phyloP scores from a whole-genome alignment of 768 basidiomycete genomes.

The Tephrocybe sp. region DNA sequence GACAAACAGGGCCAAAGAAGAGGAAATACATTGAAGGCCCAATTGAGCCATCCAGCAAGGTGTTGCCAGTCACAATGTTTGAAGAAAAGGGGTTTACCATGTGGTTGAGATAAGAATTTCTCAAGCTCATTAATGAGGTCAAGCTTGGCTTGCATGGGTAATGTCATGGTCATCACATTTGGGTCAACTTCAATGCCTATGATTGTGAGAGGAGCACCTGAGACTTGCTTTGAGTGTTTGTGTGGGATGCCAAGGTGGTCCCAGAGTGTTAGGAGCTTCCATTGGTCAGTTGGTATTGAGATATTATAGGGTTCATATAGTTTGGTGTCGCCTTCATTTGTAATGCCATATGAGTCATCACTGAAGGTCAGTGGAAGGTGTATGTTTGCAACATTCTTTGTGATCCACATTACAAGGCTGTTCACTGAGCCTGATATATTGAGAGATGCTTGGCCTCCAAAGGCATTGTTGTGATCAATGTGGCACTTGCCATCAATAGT shows the following conservation, averaged over 20 bases:
- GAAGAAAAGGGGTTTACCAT: not conserved
- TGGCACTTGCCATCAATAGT: no score
- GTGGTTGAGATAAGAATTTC: constrained; percentile 1
- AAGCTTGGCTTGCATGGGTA: constrained; percentile 4
- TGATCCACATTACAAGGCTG: no score
- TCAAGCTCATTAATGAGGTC: constrained; percentile 15
- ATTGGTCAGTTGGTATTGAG: not conserved
- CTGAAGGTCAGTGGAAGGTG: constrained; percentile 25
- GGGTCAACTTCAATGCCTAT: constrained; percentile 40
- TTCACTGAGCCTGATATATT: no score
- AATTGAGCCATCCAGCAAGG: constrained; percentile 37
- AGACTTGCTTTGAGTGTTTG: constrained; percentile 37
- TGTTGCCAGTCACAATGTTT: constrained; percentile 25
- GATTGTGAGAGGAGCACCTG: constrained; percentile 29
- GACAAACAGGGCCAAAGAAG: constrained; percentile 26
- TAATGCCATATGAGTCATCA: constrained; percentile 30
- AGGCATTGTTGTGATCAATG: no score
- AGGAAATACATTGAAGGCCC: constrained; percentile 37
- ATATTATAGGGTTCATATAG: constrained; percentile 29
- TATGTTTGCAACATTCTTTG: constrained; percentile 17
- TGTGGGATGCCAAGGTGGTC: constrained; percentile 40
- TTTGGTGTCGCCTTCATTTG: constrained; percentile 16
- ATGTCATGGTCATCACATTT: constrained; percentile 26
- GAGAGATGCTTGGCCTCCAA: no score
- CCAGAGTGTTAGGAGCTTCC: constrained; percentile 8